Base-by-base conservation (phyloP, 1,139 yeast species). In the Saccharomyces hybrid region DNA sequence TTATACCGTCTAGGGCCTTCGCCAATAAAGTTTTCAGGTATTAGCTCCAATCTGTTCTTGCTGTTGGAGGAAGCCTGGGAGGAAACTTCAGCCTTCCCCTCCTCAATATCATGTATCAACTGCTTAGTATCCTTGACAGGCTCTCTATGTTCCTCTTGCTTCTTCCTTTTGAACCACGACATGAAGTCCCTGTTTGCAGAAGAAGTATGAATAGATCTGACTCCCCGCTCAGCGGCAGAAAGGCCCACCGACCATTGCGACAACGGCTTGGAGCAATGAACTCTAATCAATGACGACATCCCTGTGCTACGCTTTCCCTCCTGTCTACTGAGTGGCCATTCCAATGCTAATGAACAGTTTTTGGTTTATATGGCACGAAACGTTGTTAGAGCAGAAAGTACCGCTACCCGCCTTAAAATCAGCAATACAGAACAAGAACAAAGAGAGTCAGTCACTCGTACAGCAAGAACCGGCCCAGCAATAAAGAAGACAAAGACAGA, bases 101-200 rank as follows among this genome's bases (percentile, higher is more conserved):
- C 48, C 50, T 64, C 70, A 32, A 62, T 64, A 25, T 61, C 63
- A 9, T 55, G 55, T 11, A 63, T 63, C n/a, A 63, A 53, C 25
- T 61, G 58, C 34, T 58, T 54, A 2, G 66, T 63, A 27, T 58
- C 61, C 50, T 57, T 58, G 30, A 47, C 56, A 4, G 53, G 52
- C 11, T 44, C 54, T 26, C 9, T 47, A 11, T 47, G 54, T 41
- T 52, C 53, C 31, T 53, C 57, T 48, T 59, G 56, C 52, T 60
- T 63, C 59, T 59, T 62, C 48, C 55, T 66, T 50, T 62, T 66
- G 54, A 73, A 70, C 76, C 76, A 73, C 48, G 73, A 71, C 66
- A 73, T 63, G 56, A 72, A 69, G 26, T 73, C 73, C n/a, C 54
- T 51, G n/a, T 55, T 51, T 34, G 47, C 8, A 49, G 46, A 5